These are phyloP conservation scores for Leccinum barrowsii DNA, from an alignment of 768 basidiomycete genomes.

Conservation along the genomic window DNA sequence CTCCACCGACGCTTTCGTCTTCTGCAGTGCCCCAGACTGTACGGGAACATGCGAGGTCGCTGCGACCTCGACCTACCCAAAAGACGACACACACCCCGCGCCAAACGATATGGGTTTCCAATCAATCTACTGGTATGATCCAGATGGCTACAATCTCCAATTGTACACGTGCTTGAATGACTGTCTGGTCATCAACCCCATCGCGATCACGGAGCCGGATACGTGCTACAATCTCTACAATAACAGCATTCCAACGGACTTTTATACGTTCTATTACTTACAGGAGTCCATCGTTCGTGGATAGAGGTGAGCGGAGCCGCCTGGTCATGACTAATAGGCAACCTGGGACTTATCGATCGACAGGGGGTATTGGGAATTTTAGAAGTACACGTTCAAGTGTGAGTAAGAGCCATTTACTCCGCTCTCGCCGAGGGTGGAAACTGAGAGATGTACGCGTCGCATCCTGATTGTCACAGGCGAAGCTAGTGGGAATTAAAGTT, in stretches of 20 bases:
- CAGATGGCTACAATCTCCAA: neutral
- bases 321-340: too few relatives aligned
- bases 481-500: neutral
- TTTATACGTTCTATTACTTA: neutral
- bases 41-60: neutral
- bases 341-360: too few relatives aligned
- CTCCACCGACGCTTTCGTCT: neutral
- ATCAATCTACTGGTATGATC: neutral
- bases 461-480: neutral
- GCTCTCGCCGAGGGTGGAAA: neutral
- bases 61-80: neutral
- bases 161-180: neutral
- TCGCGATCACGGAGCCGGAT: neutral
- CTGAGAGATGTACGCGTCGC: neutral
- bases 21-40: slow-evolving; percentile 1
- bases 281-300: neutral
- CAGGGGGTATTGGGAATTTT: too few relatives aligned
- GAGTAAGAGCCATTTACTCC: neutral
- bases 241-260: neutral
- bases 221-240: neutral
- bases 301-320: neutral
- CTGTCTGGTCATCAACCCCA: neutral
- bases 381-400: too few relatives aligned
- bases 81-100: neutral
- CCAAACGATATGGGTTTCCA: neutral